These are phyloP conservation scores for Clitoria ternatea DNA, from an alignment of 306 rosid genomes.

Conservation along the genomic window DNA sequence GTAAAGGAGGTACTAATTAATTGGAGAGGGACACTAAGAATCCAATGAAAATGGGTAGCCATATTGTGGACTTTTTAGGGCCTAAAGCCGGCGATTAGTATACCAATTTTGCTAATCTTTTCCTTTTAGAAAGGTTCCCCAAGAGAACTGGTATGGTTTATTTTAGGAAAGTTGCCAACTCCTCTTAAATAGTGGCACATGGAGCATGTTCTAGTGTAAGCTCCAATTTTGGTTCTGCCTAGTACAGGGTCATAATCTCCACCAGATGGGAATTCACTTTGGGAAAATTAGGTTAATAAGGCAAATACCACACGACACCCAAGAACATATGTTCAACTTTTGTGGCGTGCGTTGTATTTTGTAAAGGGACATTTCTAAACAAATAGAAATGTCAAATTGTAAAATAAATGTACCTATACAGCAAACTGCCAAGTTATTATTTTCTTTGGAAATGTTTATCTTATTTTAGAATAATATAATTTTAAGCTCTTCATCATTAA, in stretches of 20 bases:
- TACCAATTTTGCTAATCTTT: conserved; percentile 19
- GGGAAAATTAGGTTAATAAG: conserved; percentile 19
- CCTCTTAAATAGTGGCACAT: conserved; percentile 29
- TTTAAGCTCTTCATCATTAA: too few species aligned
- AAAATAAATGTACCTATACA: neutral
- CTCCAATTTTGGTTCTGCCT: neutral
- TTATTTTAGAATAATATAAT: too few species aligned
- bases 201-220: conserved; percentile 31
- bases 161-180: conserved; percentile 21
- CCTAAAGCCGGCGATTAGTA: conserved; percentile 21
- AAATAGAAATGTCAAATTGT: neutral
- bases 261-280: conserved; percentile 2
- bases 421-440: neutral
- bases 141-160: neutral
- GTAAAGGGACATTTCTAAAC: neutral
- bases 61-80: conserved; percentile 14
- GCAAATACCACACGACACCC: neutral
- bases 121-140: conserved; percentile 13
- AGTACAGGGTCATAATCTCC: conserved; percentile 14
- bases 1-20: conserved; percentile 29
- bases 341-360: neutral
- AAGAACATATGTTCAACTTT: conserved; percentile 1
- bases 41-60: conserved; percentile 46
- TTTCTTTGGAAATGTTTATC: too few species aligned
- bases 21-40: conserved; percentile 39